Conservation (phyloP, 2,329 filamentous ascomycete species). For the Arthroderma sp. region DNA sequence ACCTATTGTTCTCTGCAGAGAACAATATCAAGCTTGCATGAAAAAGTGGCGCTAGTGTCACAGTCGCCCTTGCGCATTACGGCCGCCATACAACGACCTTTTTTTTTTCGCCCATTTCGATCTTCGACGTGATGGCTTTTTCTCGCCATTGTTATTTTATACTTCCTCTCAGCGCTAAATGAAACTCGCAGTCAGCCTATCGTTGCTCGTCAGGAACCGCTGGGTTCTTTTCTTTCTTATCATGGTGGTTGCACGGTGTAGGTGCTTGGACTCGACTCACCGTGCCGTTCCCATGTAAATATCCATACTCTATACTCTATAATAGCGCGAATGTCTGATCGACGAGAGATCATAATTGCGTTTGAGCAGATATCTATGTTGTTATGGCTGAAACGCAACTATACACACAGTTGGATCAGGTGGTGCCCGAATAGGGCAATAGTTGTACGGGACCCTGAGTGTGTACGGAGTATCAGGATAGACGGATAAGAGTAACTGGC, state of each 20-base stretch:
- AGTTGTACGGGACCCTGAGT: background rate
- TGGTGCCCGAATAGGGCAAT: background rate
- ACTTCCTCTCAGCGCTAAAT: slow-evolving; percentile 2
- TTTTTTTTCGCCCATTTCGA: background rate
- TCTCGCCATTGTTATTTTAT: background rate
- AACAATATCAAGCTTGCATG: slow-evolving; percentile 4
- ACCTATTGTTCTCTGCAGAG: slow-evolving; percentile 5
- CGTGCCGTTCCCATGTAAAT: background rate
- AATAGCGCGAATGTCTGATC: background rate
- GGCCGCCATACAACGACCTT: background rate
- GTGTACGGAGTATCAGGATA: background rate
- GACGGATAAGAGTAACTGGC: background rate
- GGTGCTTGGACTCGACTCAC: background rate
- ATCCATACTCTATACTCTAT: background rate
- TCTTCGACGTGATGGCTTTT: background rate
- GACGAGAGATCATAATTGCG: background rate
- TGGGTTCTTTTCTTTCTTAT: background rate
- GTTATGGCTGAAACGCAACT: background rate
- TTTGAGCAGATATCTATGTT: background rate
- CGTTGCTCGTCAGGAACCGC: background rate
- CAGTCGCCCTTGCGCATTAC: background rate
- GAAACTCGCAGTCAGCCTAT: slow-evolving; percentile 1
- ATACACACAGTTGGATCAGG: background rate
- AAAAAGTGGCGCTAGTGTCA: slow-evolving; percentile 4
- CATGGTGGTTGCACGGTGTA: background rate